Evolutionary conservation across 2,329 filamentous ascomycete species (phyloP).

Genomic region (Cladosporium velox): DNA sequence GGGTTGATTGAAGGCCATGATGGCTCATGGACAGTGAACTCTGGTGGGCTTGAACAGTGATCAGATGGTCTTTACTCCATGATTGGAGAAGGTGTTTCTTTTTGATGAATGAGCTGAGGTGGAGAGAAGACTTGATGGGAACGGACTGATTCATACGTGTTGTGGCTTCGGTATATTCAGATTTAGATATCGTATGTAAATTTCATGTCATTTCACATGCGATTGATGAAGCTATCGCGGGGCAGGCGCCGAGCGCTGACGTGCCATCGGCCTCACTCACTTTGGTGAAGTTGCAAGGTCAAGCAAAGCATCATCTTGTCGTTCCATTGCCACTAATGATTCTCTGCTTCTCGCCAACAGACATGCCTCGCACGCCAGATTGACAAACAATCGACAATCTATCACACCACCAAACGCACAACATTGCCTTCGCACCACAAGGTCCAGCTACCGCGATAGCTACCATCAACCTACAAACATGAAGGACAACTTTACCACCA

Average conservation of each 20-base stretch:
- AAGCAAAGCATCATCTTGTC: not conserved
- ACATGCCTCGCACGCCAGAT: slow-evolving; percentile 19
- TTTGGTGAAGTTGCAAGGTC: not conserved
- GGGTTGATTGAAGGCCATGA: not conserved
- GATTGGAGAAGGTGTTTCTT: not conserved
- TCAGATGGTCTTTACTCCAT: not conserved
- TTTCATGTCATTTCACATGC: not conserved
- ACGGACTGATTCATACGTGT: not conserved
- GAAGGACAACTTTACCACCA: slow-evolving; percentile 32
- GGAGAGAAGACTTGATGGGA: not conserved
- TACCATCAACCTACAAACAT: slow-evolving; percentile 22
- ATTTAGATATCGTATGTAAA: not conserved
- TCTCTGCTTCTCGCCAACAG: not conserved
- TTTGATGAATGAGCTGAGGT: not conserved
- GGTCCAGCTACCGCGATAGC: not conserved
- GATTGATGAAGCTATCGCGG: not conserved
- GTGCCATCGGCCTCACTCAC: slow-evolving; percentile 1
- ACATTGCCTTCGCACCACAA: not conserved
- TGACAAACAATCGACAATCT: not conserved
- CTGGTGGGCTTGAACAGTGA: not conserved
- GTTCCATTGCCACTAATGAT: not conserved
- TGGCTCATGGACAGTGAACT: not conserved
- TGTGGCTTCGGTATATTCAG: not conserved
- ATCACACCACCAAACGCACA: not conserved
- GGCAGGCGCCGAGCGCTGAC: slow-evolving; percentile 5